Evolutionary conservation across 2,329 filamentous ascomycete genomes (phyloP).

Genomic region (Neoscytalidium dimidiatum): DNA sequence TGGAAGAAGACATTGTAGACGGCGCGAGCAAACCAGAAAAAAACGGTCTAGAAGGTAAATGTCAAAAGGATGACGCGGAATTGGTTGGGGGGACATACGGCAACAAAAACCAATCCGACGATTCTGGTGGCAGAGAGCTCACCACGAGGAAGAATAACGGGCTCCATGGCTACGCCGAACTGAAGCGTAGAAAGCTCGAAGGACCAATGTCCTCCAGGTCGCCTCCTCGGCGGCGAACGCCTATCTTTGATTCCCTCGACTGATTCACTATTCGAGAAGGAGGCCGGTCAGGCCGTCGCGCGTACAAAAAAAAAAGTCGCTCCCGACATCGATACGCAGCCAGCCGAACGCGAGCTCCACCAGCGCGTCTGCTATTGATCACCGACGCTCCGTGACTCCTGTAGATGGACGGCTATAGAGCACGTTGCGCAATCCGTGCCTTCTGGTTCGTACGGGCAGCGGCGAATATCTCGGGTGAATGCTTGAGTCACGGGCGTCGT

Average conservation of each 20-base stretch:
- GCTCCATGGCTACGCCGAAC: not conserved
- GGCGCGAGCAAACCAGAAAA: not conserved
- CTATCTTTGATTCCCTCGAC: not conserved
- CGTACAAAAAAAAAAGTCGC: not conserved
- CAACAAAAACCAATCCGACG: not conserved
- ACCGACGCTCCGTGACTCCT: not conserved
- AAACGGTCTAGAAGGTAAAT: not conserved
- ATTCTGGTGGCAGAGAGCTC: not conserved
- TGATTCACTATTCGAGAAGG: not conserved
- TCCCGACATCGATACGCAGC: not conserved
- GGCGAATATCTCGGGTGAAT: not conserved
- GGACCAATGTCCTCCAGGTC: not conserved
- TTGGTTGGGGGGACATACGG: not conserved
- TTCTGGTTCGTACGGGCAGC: not conserved
- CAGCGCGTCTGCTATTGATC: not conserved
- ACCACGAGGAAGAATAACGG: not conserved
- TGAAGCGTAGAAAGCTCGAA: not conserved
- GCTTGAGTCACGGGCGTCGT: not conserved
- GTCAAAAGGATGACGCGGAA: too few species aligned
- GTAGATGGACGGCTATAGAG: not conserved
- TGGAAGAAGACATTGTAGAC: conserved; percentile 17
- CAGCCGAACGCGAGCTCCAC: not conserved
- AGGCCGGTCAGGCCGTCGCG: not conserved
- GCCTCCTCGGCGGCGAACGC: not conserved
- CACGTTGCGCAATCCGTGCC: not conserved